phyloP scores from a whole-genome alignment of 2,329 filamentous ascomycete species.

The Paramyrothecium roridum region DNA sequence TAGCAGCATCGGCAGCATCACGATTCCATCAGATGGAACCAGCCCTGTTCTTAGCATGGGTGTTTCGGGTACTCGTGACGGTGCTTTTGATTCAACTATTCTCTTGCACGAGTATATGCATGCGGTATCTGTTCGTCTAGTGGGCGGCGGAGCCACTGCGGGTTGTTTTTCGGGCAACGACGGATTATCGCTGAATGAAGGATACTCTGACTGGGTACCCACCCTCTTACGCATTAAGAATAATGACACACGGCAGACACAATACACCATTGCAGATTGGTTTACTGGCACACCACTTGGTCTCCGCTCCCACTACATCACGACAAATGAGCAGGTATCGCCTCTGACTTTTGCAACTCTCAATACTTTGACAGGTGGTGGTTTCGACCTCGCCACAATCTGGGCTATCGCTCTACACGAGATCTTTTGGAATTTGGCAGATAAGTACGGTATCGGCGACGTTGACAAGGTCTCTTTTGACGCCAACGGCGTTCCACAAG shows the following conservation, averaged over 20 bases:
- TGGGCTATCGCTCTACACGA: conserved; percentile 51
- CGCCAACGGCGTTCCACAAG: conserved; percentile 27
- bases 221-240: conserved; percentile 20
- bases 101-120: conserved; percentile 46
- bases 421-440: conserved; percentile 49
- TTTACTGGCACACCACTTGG: conserved; percentile 31
- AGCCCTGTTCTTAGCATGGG: conserved; percentile 44
- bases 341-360: conserved; percentile 37
- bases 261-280: conserved; percentile 29
- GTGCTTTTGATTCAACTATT: conserved; percentile 50
- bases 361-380: conserved; percentile 17
- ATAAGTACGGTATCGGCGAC: conserved; percentile 45
- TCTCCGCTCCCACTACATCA: conserved; percentile 43
- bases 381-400: conserved; percentile 24
- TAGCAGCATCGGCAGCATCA: conserved; percentile 32
- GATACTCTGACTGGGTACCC: conserved; percentile 19
- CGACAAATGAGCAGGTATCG: conserved; percentile 39
- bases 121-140: too few relatives aligned
- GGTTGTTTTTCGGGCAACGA: too few relatives aligned
- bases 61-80: conserved; percentile 42
- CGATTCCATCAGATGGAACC: conserved; percentile 42
- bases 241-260: not conserved
- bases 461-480: conserved; percentile 31
- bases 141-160: too few relatives aligned
- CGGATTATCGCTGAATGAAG: not conserved